Base-by-base conservation (phyloP, 768 basidiomycete genomes). In the Mycena venus region DNA sequence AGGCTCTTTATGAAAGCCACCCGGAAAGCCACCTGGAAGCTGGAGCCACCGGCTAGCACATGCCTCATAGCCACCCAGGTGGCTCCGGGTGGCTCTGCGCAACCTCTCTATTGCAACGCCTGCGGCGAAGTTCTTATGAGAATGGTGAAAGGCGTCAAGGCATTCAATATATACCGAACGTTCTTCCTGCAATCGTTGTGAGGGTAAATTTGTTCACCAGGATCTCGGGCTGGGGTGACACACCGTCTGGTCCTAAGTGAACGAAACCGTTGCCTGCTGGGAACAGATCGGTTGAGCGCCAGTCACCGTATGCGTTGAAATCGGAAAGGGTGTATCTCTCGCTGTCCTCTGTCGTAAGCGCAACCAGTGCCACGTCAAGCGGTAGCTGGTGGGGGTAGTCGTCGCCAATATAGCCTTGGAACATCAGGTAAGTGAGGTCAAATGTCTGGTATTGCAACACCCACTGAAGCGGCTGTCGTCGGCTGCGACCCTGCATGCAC, bases 51-150 rank as follows among this genome's bases (percentile, higher is more conserved):
- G n/a, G n/a, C n/a, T n/a, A n/a, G n/a, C n/a, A n/a, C n/a, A n/a
- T n/a, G n/a, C n/a, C n/a, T n/a, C n/a, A n/a, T n/a, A n/a, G n/a
- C n/a, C n/a, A n/a, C n/a, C n/a, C n/a, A n/a, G n/a, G n/a, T n/a
- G n/a, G n/a, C n/a, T n/a, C n/a, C n/a, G n/a, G n/a, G n/a, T n/a
- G n/a, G n/a, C n/a, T n/a, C n/a, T n/a, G n/a, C n/a, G n/a, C n/a
- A n/a, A n/a, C n/a, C n/a, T n/a, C n/a, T n/a, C n/a, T n/a, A n/a
- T 81, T 40, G 81, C 72, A 23, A 78, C 51, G 11, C 79, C 78
- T 75, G 63, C 8, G 19, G n/a, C 25, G 8, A n/a, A 23, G 32
- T 21, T 36, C 27, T 38, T 14, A 38, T 38, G 8, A 38, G 36
- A 38, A 38, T 14, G 36, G 14, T 38, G 36, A 31, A 10, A 38